Evolutionary conservation across 768 basidiomycete genomes (phyloP).

Genomic region (Boletus sensibilis): DNA sequence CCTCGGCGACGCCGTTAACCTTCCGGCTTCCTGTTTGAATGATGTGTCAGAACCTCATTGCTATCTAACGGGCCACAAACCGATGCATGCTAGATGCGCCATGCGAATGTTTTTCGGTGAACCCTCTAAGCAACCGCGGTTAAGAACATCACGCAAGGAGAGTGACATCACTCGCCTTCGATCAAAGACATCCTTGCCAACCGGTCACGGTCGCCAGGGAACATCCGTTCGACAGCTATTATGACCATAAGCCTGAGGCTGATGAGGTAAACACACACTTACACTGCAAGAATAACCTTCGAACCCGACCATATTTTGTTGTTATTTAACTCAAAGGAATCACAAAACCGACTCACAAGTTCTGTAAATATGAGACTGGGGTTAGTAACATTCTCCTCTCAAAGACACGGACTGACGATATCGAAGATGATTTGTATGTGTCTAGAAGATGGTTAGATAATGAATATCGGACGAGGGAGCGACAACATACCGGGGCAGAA

Average conservation of each 20-base stretch:
- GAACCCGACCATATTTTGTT: background rate
- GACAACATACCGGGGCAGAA: conserved; percentile 67
- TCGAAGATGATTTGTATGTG: conserved; percentile 94
- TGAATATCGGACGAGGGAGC: background rate
- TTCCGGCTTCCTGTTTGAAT: conserved; percentile 59
- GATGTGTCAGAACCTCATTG: background rate
- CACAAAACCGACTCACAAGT: conserved; percentile 26
- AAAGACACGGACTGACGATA: conserved; percentile 53
- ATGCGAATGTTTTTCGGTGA: conserved; percentile 83
- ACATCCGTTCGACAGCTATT: conserved; percentile 81
- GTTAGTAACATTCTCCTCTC: conserved; percentile 12
- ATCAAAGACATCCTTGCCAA: conserved; percentile 89
- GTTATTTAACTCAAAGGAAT: background rate
- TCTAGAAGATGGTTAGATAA: conserved; percentile 30
- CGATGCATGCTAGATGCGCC: conserved; percentile 90
- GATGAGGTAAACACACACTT: conserved; percentile 12
- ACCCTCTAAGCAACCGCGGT: conserved; percentile 54
- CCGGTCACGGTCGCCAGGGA: conserved; percentile 81
- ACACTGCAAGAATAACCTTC: conserved; percentile 66
- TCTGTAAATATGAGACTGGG: conserved; percentile 31
- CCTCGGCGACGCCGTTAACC: conserved; percentile 96
- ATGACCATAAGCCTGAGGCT: background rate
- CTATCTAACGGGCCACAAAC: conserved; percentile 23
- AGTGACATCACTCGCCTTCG: conserved; percentile 53
- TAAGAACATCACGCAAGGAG: background rate